phyloP scores from a whole-genome alignment of 768 basidiomycete species.

The Pleurotus salmoneostramineus region DNA sequence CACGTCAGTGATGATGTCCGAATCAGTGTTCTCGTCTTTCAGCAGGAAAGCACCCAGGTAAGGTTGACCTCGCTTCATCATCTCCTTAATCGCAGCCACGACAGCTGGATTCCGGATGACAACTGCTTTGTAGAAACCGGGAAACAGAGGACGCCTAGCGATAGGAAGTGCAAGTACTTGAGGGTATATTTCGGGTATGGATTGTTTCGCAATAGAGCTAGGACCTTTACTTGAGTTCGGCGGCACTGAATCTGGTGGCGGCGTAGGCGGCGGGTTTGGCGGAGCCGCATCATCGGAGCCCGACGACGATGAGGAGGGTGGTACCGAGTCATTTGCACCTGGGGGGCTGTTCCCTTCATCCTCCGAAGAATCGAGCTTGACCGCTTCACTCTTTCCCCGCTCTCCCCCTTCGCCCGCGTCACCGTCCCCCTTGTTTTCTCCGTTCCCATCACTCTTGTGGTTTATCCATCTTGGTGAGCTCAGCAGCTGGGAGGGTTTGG shows the following conservation, averaged over 20 bases:
- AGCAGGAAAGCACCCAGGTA: conserved; percentile 96
- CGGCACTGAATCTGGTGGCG: conserved; percentile 22
- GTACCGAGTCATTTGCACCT: conserved; percentile 17
- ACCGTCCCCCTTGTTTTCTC: conserved; percentile 16
- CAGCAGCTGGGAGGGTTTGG: conserved; percentile 26
- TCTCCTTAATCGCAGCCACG: conserved; percentile 91
- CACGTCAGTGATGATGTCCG: conserved; percentile 86
- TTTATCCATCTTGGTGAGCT: conserved; percentile 35
- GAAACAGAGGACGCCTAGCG: conserved; percentile 91
- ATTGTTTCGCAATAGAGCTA: conserved; percentile 73
- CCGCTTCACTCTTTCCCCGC: conserved; percentile 8
- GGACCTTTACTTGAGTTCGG: conserved; percentile 21
- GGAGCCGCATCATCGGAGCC: conserved; percentile 19
- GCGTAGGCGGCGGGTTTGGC: conserved; percentile 23
- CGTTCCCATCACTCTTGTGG: conserved; percentile 22
- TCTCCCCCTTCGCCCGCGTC: conserved; percentile 19
- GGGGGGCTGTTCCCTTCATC: conserved; percentile 12
- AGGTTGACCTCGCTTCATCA: conserved; percentile 95
- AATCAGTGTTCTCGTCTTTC: conserved; percentile 90
- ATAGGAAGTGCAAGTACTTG: conserved; percentile 95
- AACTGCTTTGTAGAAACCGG: conserved; percentile 97
- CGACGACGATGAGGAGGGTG: conserved; percentile 30
- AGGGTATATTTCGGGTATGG: conserved; percentile 88
- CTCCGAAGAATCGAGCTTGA: conserved; percentile 9
- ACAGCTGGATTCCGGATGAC: conserved; percentile 89